Conservation (phyloP, 1,284 basidiomycete genomes). For the Cryptococcus sp. region DNA sequence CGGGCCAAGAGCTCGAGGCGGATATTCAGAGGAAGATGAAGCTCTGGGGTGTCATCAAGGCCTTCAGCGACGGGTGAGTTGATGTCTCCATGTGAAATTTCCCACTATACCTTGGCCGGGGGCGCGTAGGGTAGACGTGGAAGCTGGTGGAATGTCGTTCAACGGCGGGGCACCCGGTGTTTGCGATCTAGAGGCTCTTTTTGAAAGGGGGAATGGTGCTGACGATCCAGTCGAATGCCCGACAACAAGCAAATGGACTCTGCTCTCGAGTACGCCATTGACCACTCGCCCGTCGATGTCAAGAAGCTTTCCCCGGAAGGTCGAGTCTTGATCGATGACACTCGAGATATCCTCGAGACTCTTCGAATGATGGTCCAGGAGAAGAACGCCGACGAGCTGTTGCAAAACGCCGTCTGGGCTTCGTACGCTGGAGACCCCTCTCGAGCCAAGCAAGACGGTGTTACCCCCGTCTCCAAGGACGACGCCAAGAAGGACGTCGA, state of each 20-base stretch:
- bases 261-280: constrained; percentile 62
- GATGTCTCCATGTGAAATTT: too few species aligned
- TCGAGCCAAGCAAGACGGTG: constrained; percentile 48
- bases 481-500: constrained; percentile 59
- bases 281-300: constrained; percentile 62
- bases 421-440: constrained; percentile 57
- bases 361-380: constrained; percentile 59
- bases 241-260: constrained; percentile 72
- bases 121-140: too few species aligned
- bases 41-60: constrained; percentile 70
- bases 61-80: constrained; percentile 61
- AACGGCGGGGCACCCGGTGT: too few species aligned
- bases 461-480: constrained; percentile 54
- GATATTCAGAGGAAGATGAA: constrained; percentile 49
- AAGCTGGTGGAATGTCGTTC: too few species aligned
- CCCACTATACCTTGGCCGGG: too few species aligned
- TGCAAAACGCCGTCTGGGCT: constrained; percentile 77
- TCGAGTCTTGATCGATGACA: constrained; percentile 66
- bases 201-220: not conserved
- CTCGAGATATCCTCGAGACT: constrained; percentile 46
- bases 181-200: not conserved
- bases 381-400: constrained; percentile 84
- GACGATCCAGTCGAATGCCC: constrained; percentile 56
- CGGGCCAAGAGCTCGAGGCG: constrained; percentile 40
- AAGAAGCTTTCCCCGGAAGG: constrained; percentile 69